A percentile compares a stretch with the other conserved stretches of the same genome.
These are phyloP conservation scores for Delonix regia DNA, from an alignment of 306 rosid genomes.

Conservation along the genomic window DNA sequence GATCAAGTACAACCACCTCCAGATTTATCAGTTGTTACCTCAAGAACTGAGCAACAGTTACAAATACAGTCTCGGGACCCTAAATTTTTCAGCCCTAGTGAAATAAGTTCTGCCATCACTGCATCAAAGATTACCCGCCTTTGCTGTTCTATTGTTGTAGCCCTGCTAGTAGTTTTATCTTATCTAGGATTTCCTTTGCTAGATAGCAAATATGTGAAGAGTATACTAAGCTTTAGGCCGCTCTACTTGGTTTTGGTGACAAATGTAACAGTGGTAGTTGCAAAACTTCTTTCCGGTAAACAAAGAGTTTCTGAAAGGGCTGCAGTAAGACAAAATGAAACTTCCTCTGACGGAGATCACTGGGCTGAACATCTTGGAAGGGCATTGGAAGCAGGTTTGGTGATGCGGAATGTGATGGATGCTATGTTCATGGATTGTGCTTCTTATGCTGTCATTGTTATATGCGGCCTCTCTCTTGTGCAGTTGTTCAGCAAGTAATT, in stretches of 20 bases:
- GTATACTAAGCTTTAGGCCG: conserved; percentile 57
- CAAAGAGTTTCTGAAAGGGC: conserved; percentile 34
- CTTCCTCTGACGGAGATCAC: conserved; percentile 37
- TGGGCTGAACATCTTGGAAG: conserved; percentile 52
- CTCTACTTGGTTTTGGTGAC: conserved; percentile 69
- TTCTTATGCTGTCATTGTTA: conserved; percentile 62
- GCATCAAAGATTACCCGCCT: conserved; percentile 58
- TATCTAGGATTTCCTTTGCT: conserved; percentile 51
- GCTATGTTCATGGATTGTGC: conserved; percentile 79
- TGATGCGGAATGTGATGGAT: conserved; percentile 57
- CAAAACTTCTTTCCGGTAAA: conserved; percentile 44
- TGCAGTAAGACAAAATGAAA: conserved; percentile 23
- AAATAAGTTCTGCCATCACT: conserved; percentile 58
- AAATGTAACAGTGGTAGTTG: conserved; percentile 61
- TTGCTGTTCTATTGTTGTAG: conserved; percentile 55
- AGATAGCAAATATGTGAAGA: conserved; percentile 44
- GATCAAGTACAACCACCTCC: conserved; percentile 24
- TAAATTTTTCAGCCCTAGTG: conserved; percentile 45
- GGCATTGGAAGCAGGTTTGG: conserved; percentile 51
- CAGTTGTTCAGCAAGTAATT: conserved; percentile 22
- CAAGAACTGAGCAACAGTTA: conserved; percentile 29
- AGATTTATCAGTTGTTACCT: conserved; percentile 26
- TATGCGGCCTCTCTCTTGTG: conserved; percentile 66
- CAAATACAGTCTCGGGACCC: not conserved
- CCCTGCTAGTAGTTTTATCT: conserved; percentile 57